Percentiles rank a stretch among this genome's conserved stretches.
phyloP scores from a whole-genome alignment of 257 asterid species.

The Hygrophila difformis region DNA sequence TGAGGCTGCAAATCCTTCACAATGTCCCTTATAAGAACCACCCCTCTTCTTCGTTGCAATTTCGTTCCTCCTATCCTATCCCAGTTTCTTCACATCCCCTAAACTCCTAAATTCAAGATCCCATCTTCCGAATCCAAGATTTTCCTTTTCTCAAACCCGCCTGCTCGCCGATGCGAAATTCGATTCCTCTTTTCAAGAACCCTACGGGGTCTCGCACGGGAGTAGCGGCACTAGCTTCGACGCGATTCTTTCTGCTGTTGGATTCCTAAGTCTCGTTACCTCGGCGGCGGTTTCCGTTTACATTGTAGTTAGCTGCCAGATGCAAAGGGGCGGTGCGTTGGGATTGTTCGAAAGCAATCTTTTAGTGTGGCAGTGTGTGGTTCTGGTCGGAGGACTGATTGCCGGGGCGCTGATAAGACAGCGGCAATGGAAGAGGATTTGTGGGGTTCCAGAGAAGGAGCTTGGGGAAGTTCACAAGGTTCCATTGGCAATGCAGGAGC shows the following conservation, averaged over 20 bases:
- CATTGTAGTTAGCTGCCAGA: conserved; percentile 33
- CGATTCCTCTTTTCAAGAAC: no score
- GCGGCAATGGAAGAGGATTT: conserved; percentile 80
- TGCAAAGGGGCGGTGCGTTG: conserved; percentile 23
- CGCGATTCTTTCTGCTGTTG: conserved; percentile 48
- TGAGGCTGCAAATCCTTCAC: no score
- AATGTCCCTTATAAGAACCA: conserved; percentile 44
- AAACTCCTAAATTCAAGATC: no score
- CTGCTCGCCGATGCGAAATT: no score
- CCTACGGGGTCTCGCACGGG: no score
- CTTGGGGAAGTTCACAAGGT: conserved; percentile 71
- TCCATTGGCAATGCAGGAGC: conserved; percentile 94
- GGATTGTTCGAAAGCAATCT: conserved; percentile 22
- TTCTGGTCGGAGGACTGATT: no score
- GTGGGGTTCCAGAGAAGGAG: conserved; percentile 55
- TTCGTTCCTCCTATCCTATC: conserved; percentile 14
- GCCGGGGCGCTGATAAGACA: no score
- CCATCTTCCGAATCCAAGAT: no score
- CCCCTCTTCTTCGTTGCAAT: no score
- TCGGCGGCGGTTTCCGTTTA: conserved; percentile 41
- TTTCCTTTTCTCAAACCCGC: no score
- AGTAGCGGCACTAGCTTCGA: conserved; percentile 34
- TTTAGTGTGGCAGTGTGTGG: conserved; percentile 62
- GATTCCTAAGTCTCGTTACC: conserved; percentile 49
- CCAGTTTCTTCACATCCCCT: conserved; percentile 21